Evolutionary conservation across 2,329 filamentous ascomycete species (phyloP).

Genomic region (Pestalotiopsis sp.): DNA sequence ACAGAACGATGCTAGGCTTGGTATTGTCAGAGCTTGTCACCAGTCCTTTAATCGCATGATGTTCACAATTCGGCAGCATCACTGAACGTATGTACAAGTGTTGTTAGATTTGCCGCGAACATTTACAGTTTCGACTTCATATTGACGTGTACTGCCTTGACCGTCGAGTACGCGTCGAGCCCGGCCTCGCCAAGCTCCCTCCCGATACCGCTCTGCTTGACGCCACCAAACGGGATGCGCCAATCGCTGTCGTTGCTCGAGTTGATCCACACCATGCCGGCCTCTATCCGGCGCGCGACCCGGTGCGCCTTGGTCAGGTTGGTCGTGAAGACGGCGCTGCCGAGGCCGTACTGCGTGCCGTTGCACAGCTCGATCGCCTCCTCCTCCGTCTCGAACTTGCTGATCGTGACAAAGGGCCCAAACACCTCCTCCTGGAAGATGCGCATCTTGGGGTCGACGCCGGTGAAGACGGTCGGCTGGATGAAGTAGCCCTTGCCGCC

Average conservation of each 20-base stretch:
- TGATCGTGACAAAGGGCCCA: constrained; percentile 45
- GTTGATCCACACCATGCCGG: constrained; percentile 61
- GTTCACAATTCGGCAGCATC: too few relatives aligned
- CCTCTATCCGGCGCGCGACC: constrained; percentile 59
- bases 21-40: too few relatives aligned
- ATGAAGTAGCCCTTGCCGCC: constrained; percentile 47
- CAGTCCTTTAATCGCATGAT: too few relatives aligned
- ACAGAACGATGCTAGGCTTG: too few relatives aligned
- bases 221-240: constrained; percentile 15
- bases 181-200: constrained; percentile 15
- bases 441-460: constrained; percentile 43
- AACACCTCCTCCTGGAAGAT: constrained; percentile 52
- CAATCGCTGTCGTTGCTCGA: constrained; percentile 39
- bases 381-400: constrained; percentile 42
- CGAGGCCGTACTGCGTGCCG: constrained; percentile 63
- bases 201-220: constrained; percentile 15
- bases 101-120: not conserved
- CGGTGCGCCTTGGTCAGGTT: constrained; percentile 54
- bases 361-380: constrained; percentile 46
- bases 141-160: constrained; percentile 19
- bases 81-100: not conserved
- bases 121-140: constrained; percentile 7
- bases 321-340: constrained; percentile 62
- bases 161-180: constrained; percentile 13
- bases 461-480: constrained; percentile 47